These are phyloP conservation scores for Gnomoniopsis sp. DNA, from an alignment of 2,329 filamentous ascomycete species.

Conservation along the genomic window DNA sequence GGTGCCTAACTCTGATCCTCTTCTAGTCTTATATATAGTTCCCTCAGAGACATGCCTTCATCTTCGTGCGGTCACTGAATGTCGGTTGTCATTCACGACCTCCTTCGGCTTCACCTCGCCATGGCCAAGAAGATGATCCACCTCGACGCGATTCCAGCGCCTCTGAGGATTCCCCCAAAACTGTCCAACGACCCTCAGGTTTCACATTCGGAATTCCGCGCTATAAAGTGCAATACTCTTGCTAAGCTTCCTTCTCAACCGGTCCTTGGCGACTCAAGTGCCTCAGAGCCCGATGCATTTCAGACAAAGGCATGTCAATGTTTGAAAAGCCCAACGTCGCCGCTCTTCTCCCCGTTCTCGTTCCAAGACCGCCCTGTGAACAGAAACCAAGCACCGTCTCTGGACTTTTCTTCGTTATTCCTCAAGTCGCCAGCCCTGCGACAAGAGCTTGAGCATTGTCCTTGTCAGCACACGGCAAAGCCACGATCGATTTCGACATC, in stretches of 20 bases:
- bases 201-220: neutral
- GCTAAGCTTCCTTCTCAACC: constrained; percentile 1
- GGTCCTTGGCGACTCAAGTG: neutral
- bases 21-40: too few relatives aligned
- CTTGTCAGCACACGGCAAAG: neutral
- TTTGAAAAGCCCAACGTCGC: neutral
- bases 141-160: constrained; percentile 1
- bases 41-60: neutral
- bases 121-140: neutral
- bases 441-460: neutral
- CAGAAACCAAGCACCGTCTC: neutral
- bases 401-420: constrained; percentile 6
- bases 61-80: neutral
- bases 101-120: neutral
- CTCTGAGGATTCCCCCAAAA: neutral
- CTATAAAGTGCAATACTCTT: neutral
- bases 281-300: neutral
- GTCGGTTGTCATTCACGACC: neutral
- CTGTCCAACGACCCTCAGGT: neutral
- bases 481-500: neutral
- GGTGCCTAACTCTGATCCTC: too few relatives aligned
- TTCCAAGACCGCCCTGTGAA: neutral
- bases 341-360: neutral
- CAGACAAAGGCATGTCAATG: neutral
- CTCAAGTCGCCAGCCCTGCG: constrained; percentile 3